Evolutionary conservation across 495 filamentous ascomycete genomes (phyloP), one percentile per base, ranked within the genome.

Genomic region (Clavariopsis aquatica): DNA sequence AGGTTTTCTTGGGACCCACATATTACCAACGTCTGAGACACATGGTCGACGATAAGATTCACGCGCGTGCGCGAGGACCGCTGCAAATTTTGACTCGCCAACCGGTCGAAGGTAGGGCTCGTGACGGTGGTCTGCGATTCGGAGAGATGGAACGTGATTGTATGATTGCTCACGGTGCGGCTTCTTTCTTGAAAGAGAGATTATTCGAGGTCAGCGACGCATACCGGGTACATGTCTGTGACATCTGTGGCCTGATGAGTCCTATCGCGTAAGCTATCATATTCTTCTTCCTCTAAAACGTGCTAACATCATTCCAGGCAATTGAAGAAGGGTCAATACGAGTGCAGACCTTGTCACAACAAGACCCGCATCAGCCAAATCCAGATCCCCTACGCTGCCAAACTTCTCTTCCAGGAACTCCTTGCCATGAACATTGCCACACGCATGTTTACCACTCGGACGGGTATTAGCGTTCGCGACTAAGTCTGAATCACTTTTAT

Each of bases 101-200:
- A 78, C 94, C 94, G n/a, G 93, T 98, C 12, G 94, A 99, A 76
- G 94, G 94, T 85, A 86, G 94, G 81, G 95, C 94, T 0, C 84
- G 94, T 80, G 94, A 99, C 76, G 94, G 94, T 83, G 94, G 94
- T 80, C 84, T 99, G 49, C 92, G 94, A 72, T 99, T 99, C 83
- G 94, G 94, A 85, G 94, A 99, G 83, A 99, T 99, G 94, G 94
- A 99, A 78, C 93, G 94, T 76, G 94, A 99, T 84, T 99, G 94
- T 79, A 98, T 99, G 95, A 98, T 99, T 77, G 89, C 95, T 28
- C 95, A 99, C 77, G 94, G 94, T 73, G 94, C 94, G 27, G 92
- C 90, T 65, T 86, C 92, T 4, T 98, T 99, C 84, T 80, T 99
- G 74, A 97, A 97, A 80, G 94, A 99, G 82, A 82, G 93, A 65